Evolutionary conservation across 1,284 basidiomycete species (phyloP), one percentile per base, ranked within the genome.

Genomic region (Phylloboletellus chloephorus): DNA sequence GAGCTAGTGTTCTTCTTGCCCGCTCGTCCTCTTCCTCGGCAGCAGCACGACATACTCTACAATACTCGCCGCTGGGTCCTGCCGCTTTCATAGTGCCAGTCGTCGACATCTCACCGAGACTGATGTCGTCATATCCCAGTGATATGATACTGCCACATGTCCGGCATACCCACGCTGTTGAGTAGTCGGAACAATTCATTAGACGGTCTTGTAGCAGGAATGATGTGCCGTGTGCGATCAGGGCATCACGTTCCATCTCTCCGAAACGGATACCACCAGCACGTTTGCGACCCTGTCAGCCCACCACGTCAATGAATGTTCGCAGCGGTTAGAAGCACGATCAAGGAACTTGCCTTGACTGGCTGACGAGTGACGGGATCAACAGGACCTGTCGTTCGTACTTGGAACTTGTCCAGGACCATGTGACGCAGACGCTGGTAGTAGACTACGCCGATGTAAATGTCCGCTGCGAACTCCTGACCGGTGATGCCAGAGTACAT

Each of bases 401-500:
- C 94, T 71, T 99, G 96, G 78, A 95, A 98, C 69, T 99, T 98
- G 74, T 99, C 96, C 56, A 97, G 77, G 41, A 99, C 96, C 96
- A 98, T 98, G 77, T 98, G 96, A 54, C 96, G 82, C 47, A 99
- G 74, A 47, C 96, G 86, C 65, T 99, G 96, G 67, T 99, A 99
- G 71, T 97, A 98, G 38, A 98, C 95, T 32, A 97, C 84, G 16
- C 96, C 96, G 48, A 98, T 79, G 67, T 98, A 98, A 58, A 99
- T 99, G 64, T 99, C 96, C 4, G 95, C 94, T 13, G 88, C 84
- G 65, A 99, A 97, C 69, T 98, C 96, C 67, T 98, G 78, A 15
- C 96, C 96, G 6, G 96, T 98, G 62, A 98, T 96, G 26, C 96
- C 96, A 47, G 94, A 98, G 67, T 99, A 99, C 96, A 99, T 98